A percentile compares a stretch with the other conserved stretches of the same genome.
These are phyloP conservation scores for Fusarium heterosporum DNA, from an alignment of 2,329 filamentous ascomycete genomes.

Conservation along the genomic window DNA sequence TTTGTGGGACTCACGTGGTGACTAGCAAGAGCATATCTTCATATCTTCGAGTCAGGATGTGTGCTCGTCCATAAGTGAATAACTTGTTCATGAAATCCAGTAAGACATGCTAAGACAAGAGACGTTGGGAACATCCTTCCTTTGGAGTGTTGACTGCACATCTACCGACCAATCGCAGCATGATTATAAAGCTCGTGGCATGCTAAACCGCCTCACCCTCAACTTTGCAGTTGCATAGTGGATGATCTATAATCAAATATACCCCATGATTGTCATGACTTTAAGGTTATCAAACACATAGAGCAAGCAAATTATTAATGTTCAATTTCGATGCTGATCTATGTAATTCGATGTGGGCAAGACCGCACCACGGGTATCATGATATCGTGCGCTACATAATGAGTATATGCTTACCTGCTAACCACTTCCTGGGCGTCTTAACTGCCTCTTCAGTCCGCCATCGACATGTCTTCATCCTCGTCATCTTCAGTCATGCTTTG, in stretches of 20 bases:
- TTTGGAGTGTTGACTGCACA: background rate
- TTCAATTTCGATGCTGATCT: background rate
- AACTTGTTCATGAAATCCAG: constrained; percentile 1
- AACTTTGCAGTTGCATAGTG: background rate
- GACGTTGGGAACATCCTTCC: background rate
- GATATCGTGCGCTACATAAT: constrained; percentile 21
- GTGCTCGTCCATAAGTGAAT: background rate
- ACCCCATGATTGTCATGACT: background rate
- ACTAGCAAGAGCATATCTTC: constrained; percentile 25
- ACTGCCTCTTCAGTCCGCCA: constrained; percentile 33
- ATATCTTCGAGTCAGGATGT: constrained; percentile 18
- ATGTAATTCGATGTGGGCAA: constrained; percentile 25
- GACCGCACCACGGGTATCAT: constrained; percentile 44
- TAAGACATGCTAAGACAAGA: background rate
- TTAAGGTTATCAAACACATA: background rate
- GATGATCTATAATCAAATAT: background rate
- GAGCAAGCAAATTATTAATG: background rate
- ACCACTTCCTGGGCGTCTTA: background rate
- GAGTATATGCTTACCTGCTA: background rate
- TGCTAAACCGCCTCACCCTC: background rate
- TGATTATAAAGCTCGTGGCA: constrained; percentile 26
- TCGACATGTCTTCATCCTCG: constrained; percentile 47
- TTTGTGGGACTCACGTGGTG: background rate
- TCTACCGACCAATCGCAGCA: constrained; percentile 27
- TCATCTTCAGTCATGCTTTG: constrained; percentile 45